Evolutionary conservation across 129 eudicot species (phyloP).

Genomic region (Artemisia annua): DNA sequence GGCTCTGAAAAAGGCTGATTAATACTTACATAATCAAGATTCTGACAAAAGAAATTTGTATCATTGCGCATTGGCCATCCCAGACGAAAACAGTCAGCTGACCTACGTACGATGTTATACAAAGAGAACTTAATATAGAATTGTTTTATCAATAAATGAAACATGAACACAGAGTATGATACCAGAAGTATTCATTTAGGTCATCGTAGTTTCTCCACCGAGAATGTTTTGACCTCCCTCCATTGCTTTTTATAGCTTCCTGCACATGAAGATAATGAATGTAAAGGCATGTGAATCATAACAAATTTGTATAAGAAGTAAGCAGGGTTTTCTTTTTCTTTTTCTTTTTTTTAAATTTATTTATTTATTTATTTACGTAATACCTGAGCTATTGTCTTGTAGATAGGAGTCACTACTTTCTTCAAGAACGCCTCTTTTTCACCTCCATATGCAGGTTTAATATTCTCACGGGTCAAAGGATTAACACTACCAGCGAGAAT

Average conservation of each 20-base stretch:
- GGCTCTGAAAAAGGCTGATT: background rate
- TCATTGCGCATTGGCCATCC: slow-evolving; percentile 91
- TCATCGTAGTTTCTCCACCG: slow-evolving; percentile 95
- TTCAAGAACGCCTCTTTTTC: slow-evolving; percentile 77
- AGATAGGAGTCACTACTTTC: slow-evolving; percentile 76
- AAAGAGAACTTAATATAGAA: slow-evolving; percentile 1
- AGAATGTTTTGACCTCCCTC: slow-evolving; percentile 71
- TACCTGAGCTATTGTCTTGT: slow-evolving; percentile 69
- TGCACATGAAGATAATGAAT: slow-evolving; percentile 24
- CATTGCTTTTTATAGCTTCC: slow-evolving; percentile 74
- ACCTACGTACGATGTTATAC: slow-evolving; percentile 59
- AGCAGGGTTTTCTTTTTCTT: too few species aligned
- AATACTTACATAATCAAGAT: slow-evolving; percentile 45
- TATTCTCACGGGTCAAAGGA: slow-evolving; percentile 61
- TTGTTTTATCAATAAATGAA: slow-evolving; percentile 6
- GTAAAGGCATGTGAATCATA: background rate
- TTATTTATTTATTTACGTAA: too few species aligned
- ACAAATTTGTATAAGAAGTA: background rate
- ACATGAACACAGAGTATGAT: slow-evolving; percentile 14
- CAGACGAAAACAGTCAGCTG: slow-evolving; percentile 77
- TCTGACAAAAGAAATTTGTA: slow-evolving; percentile 64
- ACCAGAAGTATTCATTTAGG: slow-evolving; percentile 94
- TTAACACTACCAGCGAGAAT: slow-evolving; percentile 85
- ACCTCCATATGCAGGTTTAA: slow-evolving; percentile 82
- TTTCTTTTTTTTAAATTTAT: too few species aligned